Conservation (phyloP, 129 eudicot species). For the Flaveria bidentis region DNA sequence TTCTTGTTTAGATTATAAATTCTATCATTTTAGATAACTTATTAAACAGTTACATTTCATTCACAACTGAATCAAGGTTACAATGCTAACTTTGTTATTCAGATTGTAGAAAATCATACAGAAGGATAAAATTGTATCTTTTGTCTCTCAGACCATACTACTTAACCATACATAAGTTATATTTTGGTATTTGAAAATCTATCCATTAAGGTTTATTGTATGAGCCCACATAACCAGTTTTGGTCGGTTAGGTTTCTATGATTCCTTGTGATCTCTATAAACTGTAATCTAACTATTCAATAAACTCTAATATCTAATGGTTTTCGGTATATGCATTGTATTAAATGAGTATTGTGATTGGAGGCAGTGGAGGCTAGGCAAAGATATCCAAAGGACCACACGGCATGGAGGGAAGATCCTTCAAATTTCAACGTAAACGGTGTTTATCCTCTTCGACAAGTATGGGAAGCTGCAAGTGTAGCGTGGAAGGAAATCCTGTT, state of each 20-base stretch:
- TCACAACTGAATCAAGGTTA: not conserved
- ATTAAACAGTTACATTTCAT: not conserved
- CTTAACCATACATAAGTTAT: not conserved
- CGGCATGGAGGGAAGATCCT: conserved; percentile 76
- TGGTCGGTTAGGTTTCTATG: too few species aligned
- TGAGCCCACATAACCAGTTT: too few species aligned
- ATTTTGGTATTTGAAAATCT: not conserved
- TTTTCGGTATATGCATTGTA: not conserved
- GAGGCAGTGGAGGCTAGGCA: conserved; percentile 83
- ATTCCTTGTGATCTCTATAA: too few species aligned
- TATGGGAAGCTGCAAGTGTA: conserved; percentile 58
- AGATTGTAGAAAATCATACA: not conserved
- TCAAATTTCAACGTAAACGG: conserved; percentile 59
- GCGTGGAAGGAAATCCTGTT: conserved; percentile 73
- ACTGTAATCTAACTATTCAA: too few species aligned
- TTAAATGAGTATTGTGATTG: conserved; percentile 59
- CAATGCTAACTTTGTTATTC: not conserved
- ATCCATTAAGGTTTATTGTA: too few species aligned
- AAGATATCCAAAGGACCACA: conserved; percentile 60
- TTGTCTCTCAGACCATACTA: not conserved
- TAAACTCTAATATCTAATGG: too few species aligned
- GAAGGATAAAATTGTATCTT: not conserved
- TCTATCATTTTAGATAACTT: not conserved
- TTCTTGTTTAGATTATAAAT: not conserved
- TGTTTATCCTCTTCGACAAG: conserved; percentile 47